Evolutionary conservation across 192 early-diverging fungal species (phyloP), one percentile per base, ranked within the genome.

Genomic region (Chytriomyces hyalinus): DNA sequence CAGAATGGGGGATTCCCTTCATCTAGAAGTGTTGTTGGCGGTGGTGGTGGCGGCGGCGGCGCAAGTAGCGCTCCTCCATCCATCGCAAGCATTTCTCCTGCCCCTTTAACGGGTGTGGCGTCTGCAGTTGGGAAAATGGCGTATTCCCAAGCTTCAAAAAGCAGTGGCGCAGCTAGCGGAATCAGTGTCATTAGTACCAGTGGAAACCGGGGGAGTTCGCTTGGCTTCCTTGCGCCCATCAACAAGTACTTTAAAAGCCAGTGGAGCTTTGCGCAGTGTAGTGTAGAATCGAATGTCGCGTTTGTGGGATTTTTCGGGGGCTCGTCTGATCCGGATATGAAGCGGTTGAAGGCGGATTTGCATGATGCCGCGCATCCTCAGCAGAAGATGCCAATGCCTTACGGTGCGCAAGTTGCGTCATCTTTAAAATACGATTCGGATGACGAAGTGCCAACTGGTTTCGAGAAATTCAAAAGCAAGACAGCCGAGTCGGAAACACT

Each of bases 231-330:
- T 11, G 48, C 78, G 28, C 68, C 80, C 9, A 45, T 84, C n/a
- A 62, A 76, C 22, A 94, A 94, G 76, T 98, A 98, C 80, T 98
- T 98, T 87, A 93, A 92, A n/a, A 93, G 92, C 5, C 92, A 93
- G 73, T 96, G 95, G 94, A 93, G 91, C 1, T 98, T 98, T 88
- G 94, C 94, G 7, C 94, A 95, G 70, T 94, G 92, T 73, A 89
- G 90, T 62, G 80, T 96, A 13, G 88, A 90, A 9, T 86, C 89
- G 20, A 94, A 94, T 68, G 88, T 90, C 62, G 89, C 92, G 65
- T 97, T 93, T 73, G 86, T 95, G 8, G 92, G 91, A 69, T 93
- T 90, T 7, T 96, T 97, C 87, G 92, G 90, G 5, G 59, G 22
- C 2, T 24, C 53, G 87, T 22, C 22, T 63, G 61, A 13, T 43